Base-by-base conservation (phyloP, 148 eudicot species). In the Talinum fruticosum region DNA sequence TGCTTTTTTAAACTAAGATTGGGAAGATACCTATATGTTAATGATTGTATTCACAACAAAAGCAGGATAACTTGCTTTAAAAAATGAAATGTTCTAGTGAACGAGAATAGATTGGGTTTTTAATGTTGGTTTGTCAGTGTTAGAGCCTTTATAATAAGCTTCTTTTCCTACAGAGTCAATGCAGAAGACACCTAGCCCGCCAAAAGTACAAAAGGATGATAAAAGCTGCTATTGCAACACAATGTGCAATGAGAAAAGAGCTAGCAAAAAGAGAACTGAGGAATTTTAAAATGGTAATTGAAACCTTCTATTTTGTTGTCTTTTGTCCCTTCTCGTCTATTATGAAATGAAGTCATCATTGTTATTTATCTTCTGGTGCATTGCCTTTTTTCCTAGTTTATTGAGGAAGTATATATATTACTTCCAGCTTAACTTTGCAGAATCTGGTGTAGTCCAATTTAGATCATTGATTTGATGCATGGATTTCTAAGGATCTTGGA, bases 181-280 rank as follows among this genome's bases (percentile, higher is more conserved):
- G 90, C 80, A 87, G 92, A 73, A 69, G 76, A 80, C 69, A 85
- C 84, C 67, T 78, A 65, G 90, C 84, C 38, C 79, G 72, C 54
- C 12, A 10, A 34, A 66, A 47, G 49, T 89, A 84, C 78, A 67
- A 76, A 71, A 84, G 81, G 82, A 75, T 80, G 84, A 95, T 83
- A 84, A 86, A 81, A 77, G 94, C 93, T 62, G 88, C 90, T 84
- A 80, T 95, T 78, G 62, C 74, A 67, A 66, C 80, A 64, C 99
- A 95, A 81, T 88, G 94, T 84, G 93, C 84, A 53, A 89, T 90
- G 87, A 89, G 96, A 83, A 84, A 45, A 72, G 84, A 80, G 80
- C 36, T 77, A 47, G 97, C 96, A 68, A 84, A 86, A 37, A 86
- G 81, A 87, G 97, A 95, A 84, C 83, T 92, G 59, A 83, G 83